Base-by-base conservation (phyloP, 2,329 filamentous ascomycete species). In the Penicillium concentricum region DNA sequence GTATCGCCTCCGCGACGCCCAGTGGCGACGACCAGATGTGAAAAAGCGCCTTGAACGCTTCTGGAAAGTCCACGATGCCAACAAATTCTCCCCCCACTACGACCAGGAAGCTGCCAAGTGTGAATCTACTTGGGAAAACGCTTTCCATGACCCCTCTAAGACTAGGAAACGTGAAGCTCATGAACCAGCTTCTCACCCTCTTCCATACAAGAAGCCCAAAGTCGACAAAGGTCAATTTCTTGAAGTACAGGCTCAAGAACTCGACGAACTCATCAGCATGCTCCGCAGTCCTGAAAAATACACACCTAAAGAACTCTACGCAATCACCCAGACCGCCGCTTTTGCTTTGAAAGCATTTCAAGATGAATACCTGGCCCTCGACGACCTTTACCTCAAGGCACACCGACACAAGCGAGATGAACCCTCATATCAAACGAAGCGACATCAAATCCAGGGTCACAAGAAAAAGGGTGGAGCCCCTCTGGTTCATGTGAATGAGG, bases 341-440 rank as follows among this genome's bases (percentile, higher is more conserved):
- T 69, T 71, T 35, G 81, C 81, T 13, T 72, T 87, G 58, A 78
- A 78, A 62, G 69, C 76, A 39, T 82, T 84, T 73, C 84, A 87
- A 66, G 80, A 85, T 55, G 84, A 87, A 69, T 86, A 83, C 62
- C 69, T 85, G 18, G 73, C 75, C 5, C 71, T 80, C 13, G 76
- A 79, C 24, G 73, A 74, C 51, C 73, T 86, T n/a, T 82, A 84
- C 55, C 79, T 74, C 56, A 59, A 62, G 41, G 67, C 76, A 22
- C 75, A 74, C 34, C 70, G 81, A 62, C 83, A 82, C 45, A 76
- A 79, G 10, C 62, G 64, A 16, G 41, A 47, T 39, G 47, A 57
- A 18, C 26, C 61, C 18, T 46, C 59, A 1, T 37, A 41, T 8
- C 59, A 63, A 15, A 75, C 78, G 16, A 80, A 84, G 66, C 76